Conservation (phyloP, 2,329 filamentous ascomycete species). For the Dothideomycetidae sp. region DNA sequence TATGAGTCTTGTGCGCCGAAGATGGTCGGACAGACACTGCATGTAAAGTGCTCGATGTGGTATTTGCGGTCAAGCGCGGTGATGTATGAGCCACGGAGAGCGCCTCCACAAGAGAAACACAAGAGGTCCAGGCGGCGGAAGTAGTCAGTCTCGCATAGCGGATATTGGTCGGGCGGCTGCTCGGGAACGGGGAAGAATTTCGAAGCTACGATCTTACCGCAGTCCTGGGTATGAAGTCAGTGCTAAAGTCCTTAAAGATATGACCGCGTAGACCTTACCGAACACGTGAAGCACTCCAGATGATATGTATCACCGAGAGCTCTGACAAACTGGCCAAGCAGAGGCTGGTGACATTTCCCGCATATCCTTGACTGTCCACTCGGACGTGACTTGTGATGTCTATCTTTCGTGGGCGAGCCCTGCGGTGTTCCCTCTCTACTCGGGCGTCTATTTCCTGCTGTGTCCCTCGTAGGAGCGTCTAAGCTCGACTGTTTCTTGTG, state of each 20-base stretch:
- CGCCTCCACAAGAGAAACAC: slow-evolving; percentile 83
- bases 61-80: slow-evolving; percentile 96
- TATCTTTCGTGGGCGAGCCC: slow-evolving; percentile 18
- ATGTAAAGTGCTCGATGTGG: slow-evolving; percentile 98
- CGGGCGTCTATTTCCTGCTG: slow-evolving; percentile 11
- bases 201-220: slow-evolving; percentile 88
- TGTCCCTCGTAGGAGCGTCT: slow-evolving; percentile 4
- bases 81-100: slow-evolving; percentile 91
- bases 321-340: slow-evolving; percentile 92
- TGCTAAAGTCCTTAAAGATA: no score
- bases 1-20: slow-evolving; percentile 98
- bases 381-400: slow-evolving; percentile 22
- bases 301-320: slow-evolving; percentile 90
- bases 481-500: slow-evolving; percentile 8
- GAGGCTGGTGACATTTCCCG: slow-evolving; percentile 74
- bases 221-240: slow-evolving; percentile 67
- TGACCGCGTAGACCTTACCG: slow-evolving; percentile 49
- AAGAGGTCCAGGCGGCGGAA: slow-evolving; percentile 83
- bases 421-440: slow-evolving; percentile 16
- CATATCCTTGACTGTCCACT: slow-evolving; percentile 33
- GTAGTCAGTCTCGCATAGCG: slow-evolving; percentile 94
- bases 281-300: slow-evolving; percentile 93
- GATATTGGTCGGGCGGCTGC: slow-evolving; percentile 78
- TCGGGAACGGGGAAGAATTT: slow-evolving; percentile 98
- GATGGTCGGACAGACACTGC: slow-evolving; percentile 90